phyloP scores from a whole-genome alignment of 805 yeast genomes.

The Priceomyces melissophilus region DNA sequence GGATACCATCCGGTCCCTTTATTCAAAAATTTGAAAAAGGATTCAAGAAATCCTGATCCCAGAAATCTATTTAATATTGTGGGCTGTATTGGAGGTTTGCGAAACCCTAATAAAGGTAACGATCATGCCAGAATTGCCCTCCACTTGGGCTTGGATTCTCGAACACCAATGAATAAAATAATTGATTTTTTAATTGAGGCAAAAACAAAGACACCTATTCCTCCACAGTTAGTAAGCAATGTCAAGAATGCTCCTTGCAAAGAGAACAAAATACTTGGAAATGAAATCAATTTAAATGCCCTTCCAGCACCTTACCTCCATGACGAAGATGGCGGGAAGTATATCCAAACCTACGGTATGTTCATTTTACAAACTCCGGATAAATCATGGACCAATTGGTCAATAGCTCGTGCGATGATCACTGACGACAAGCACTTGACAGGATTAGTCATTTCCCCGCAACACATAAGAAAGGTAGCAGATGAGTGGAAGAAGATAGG shows the following conservation, averaged over 20 bases:
- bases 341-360: constrained; percentile 27
- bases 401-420: constrained; percentile 24
- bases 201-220: too few relatives aligned
- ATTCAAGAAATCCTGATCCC: constrained; percentile 6
- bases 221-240: too few relatives aligned
- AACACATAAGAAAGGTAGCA: constrained; percentile 21
- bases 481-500: constrained; percentile 19
- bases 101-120: too few relatives aligned
- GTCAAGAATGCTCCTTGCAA: too few relatives aligned
- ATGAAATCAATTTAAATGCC: too few relatives aligned
- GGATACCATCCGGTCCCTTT: constrained; percentile 18
- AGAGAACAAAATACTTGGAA: too few relatives aligned
- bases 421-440: constrained; percentile 17
- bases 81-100: constrained; percentile 22
- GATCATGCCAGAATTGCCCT: too few relatives aligned
- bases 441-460: constrained; percentile 23
- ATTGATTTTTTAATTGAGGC: too few relatives aligned
- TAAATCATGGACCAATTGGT: constrained; percentile 24
- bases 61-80: constrained; percentile 16
- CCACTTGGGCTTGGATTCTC: too few relatives aligned
- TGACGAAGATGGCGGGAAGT: too few relatives aligned
- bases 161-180: too few relatives aligned
- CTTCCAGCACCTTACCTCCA: too few relatives aligned
- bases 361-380: constrained; percentile 22
- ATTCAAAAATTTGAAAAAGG: constrained; percentile 15